Percentiles rank a stretch among this genome's conserved stretches.
Conservation (phyloP, 306 rosid species). For the Fagus crenata region DNA sequence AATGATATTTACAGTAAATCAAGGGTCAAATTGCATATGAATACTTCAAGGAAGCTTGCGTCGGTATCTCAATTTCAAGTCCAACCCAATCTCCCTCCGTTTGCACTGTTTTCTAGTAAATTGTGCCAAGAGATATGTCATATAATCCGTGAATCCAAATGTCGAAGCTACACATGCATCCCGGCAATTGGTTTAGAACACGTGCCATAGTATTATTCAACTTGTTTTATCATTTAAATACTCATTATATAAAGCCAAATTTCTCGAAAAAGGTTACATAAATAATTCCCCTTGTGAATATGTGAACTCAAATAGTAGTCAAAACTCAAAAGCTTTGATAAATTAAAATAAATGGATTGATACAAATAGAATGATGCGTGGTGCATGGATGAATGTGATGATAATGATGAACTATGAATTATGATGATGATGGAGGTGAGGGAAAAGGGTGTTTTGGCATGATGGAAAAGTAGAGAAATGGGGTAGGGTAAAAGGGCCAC, state of each 20-base stretch:
- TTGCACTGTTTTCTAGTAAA: constrained; percentile 33
- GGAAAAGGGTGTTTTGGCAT: constrained; percentile 21
- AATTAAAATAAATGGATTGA: background rate
- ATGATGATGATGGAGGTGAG: constrained; percentile 2
- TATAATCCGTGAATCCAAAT: constrained; percentile 35
- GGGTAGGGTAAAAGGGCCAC: constrained; percentile 30
- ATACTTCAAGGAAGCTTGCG: background rate
- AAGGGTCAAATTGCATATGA: background rate
- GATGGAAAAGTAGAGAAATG: constrained; percentile 30
- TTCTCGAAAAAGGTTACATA: constrained; percentile 30
- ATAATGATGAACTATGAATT: background rate
- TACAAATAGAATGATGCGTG: background rate
- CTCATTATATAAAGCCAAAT: constrained; percentile 27
- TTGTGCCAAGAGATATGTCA: constrained; percentile 30
- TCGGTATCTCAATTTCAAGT: constrained; percentile 23
- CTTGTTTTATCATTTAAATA: background rate
- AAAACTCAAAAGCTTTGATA: no score
- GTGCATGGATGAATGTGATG: constrained; percentile 14
- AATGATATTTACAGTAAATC: background rate
- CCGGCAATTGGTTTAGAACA: constrained; percentile 12
- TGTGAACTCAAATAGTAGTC: background rate
- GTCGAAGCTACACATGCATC: constrained; percentile 12
- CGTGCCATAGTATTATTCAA: constrained; percentile 20
- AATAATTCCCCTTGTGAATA: background rate
- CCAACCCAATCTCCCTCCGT: background rate